Evolutionary conservation across 1,284 basidiomycete genomes (phyloP), one percentile per base, ranked within the genome.

Genomic region (Porphyrellus sp.): DNA sequence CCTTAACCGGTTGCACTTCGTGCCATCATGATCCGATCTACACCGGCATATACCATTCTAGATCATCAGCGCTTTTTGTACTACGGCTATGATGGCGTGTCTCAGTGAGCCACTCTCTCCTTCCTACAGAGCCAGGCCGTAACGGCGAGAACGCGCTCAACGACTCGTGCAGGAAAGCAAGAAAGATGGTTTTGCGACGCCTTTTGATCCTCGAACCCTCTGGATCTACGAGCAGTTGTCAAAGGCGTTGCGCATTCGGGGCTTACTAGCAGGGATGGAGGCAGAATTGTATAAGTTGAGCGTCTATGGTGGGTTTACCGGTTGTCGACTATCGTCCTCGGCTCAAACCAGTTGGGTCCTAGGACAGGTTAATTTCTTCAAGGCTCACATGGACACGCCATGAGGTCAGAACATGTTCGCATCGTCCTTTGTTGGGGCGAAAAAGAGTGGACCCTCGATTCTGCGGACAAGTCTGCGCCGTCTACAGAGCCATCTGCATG

Each of bases 281-380:
- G 45, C 75, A 30, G 61, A 74, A n/a, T 59, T 77, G 38, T 74
- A 74, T 5, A 71, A 38, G 8, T 30, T 59, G 12, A 73, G 77
- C 31, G 59, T 71, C 40, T 75, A 75, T 15, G 75, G 75, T 16
- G 55, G 58, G 42, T 3, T 11, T 2, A 9, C 4, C 9, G 55
- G 44, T 49, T 0, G 61, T 64, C 24, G 62, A 65, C 38, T 27
- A 24, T 27, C 9, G 27, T 16, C 28, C 5, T 34, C 1, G n/a
- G 43, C 24, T 8, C 8, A 13, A 13, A 18, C 4, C 4, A 15
- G n/a, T 13, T 16, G 5, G 38, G 1, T 23, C 15, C 2, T 24
- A 65, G 65, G 63, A 3, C 23, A 52, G 16, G 59, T 52, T 0
- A 56, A 59, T 21, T 61, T 63, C 37, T 58, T 62, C 54, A 60